Base-by-base conservation (phyloP, 345 rosid species). In the Populus alba region DNA sequence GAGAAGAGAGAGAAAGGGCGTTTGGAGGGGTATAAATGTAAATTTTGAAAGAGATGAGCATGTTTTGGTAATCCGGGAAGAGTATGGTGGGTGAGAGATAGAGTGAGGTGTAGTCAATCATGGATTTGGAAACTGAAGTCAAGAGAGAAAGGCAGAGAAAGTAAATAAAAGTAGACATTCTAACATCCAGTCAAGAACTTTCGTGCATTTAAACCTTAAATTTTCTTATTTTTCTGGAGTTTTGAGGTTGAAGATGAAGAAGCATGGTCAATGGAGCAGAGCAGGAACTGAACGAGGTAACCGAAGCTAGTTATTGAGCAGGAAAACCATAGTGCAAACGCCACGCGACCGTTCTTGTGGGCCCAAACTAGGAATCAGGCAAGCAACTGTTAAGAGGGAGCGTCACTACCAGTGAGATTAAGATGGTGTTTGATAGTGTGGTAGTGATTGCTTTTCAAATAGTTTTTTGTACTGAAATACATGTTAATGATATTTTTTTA, bases 81-180 rank as follows among this genome's bases (percentile, higher is more conserved):
- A 90, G 82, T 10, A 69, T 82, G 43, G 72, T n/a, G 41, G 89
- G 85, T 31, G 91, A 90, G 72, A 83, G 82, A 79, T 87, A 89
- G 1, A 86, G 79, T 12, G 80, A 74, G 11, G 88, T 35, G 66
- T 72, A 27, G 37, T 68, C 78, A 29, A 70, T 4, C 51, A 51
- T 37, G 68, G 65, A 74, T 45, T 76, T 20, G 69, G 57, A 23
- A 8, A 43, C 6, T 31, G 62, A 29, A 45, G 47, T 66, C 10
- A 79, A 37, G 45, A 38, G 71, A 33, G 76, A 71, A 72, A 68
- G 23, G 66, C 55, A 25, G 45, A 80, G 72, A 15, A 71, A n/a
- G 47, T 75, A 33, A 25, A 59, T 23, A 61, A 47, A n/a, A 45
- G 63, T 27, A 51, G 79, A 67, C 89, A 87, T 87, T 51, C 68